Base-by-base conservation (phyloP, 2,329 filamentous ascomycete genomes). In the Lithohypha guttulata region DNA sequence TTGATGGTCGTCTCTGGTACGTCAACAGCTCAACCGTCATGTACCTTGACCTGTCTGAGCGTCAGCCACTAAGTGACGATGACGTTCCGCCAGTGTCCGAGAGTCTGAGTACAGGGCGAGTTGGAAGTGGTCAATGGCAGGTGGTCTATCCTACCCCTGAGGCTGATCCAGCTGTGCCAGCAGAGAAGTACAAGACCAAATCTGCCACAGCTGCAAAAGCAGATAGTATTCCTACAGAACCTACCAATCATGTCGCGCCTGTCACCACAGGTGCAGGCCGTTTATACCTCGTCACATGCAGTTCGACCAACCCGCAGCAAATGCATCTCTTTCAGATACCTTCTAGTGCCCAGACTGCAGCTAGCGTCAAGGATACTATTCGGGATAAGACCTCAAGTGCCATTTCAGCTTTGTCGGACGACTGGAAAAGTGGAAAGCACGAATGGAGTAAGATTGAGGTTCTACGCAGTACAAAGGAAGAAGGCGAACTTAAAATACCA, bases 221-320 rank as follows among this genome's bases (percentile, higher is more conserved):
- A 19, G 31, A 28, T 3, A 42, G 18, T 11, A 22, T 34, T 14
- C 32, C 23, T 15, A 18, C 26, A 11, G 27, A 35, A 20, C 45
- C 45, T 8, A 39, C 41, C 15, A 33, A 29, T 15, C 32, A 44
- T 33, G 8, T 23, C 2, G 22, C 43, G 13, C 43, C 45, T 8
- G 28, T 48, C 31, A 45, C 43, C 3, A 45, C 45, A n/a, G 45
- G 45, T 9, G 33, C 42, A 2, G 45, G 45, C 8, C 40, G 45
- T 17, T 19, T 31, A 14, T 46, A 45, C 29, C 32, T 47, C 19
- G 10, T 45, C 8, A 14, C n/a, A n/a, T 8, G 28, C 2, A 8
- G 17, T 17, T n/a, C 10, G 19, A 28, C 7, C n/a, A 28, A 37
- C 20, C 34, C 34, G 5, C 15, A 18, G 14, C 10, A 11, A 3